Conservation (phyloP, 1,139 yeast species). For the Scheffersomyces titani region DNA sequence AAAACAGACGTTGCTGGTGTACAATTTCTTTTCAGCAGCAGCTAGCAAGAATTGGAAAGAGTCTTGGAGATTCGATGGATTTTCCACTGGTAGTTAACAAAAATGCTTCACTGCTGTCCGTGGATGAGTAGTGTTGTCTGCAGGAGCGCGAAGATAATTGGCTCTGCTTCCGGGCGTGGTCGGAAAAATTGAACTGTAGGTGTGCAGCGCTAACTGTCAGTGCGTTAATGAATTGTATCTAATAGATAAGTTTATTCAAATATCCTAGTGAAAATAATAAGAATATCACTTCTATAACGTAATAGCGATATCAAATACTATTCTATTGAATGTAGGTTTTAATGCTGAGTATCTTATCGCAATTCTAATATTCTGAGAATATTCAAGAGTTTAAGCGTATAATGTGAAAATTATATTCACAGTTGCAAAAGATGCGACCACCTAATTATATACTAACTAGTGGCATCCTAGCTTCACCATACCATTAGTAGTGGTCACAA, state of each 20-base stretch:
- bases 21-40: neutral
- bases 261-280: too few species aligned
- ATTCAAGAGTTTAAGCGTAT: neutral
- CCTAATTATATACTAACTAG: neutral
- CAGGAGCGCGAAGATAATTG: neutral
- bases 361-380: neutral
- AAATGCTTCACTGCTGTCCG: constrained; percentile 11
- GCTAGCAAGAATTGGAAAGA: neutral
- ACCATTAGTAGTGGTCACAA: neutral
- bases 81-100: constrained; percentile 1
- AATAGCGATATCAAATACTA: too few species aligned
- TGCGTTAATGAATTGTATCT: neutral
- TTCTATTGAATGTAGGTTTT: neutral
- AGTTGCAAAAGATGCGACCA: neutral
- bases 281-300: neutral
- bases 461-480: neutral
- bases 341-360: neutral
- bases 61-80: neutral
- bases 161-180: neutral
- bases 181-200: neutral
- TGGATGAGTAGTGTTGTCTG: neutral
- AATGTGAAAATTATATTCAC: neutral
- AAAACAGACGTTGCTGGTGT: neutral
- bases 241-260: too few species aligned
- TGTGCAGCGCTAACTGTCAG: neutral